These are phyloP conservation scores for Cladorrhinum samala DNA, from an alignment of 495 filamentous ascomycete species.

Conservation along the genomic window DNA sequence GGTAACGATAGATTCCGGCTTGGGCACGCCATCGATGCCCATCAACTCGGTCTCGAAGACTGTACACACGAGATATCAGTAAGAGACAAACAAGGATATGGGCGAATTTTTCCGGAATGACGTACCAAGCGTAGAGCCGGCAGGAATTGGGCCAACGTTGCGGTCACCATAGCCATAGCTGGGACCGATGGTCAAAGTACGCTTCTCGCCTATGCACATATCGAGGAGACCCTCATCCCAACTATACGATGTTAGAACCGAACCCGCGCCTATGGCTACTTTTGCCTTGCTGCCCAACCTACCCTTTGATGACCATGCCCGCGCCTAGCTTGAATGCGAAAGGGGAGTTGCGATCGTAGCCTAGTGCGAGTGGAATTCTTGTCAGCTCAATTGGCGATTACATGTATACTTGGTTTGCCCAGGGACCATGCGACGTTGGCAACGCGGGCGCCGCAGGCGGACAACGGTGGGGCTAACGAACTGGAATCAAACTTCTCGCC, in stretches of 20 bases:
- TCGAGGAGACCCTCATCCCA: conserved; percentile 90
- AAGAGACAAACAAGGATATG: not conserved
- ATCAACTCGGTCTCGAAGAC: conserved; percentile 93
- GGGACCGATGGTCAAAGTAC: conserved; percentile 83
- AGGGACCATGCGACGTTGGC: not conserved
- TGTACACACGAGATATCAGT: conserved; percentile 18
- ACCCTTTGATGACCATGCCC: conserved; percentile 85
- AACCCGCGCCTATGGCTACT: not conserved
- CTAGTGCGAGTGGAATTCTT: conserved; percentile 17
- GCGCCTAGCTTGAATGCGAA: conserved; percentile 72
- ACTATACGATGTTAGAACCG: conserved; percentile 27
- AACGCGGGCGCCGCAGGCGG: not conserved
- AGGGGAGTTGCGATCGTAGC: conserved; percentile 67
- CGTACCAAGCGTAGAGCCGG: conserved; percentile 63
- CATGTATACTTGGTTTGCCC: conserved; percentile 2
- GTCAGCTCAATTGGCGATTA: conserved; percentile 18
- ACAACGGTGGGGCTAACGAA: conserved; percentile 19
- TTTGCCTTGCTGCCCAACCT: conserved; percentile 18
- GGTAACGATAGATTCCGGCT: conserved; percentile 44
- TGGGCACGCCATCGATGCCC: conserved; percentile 72
- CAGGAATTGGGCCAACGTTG: conserved; percentile 71
- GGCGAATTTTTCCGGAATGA: too few species aligned
- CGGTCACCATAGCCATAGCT: conserved; percentile 76
- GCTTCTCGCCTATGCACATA: conserved; percentile 97
- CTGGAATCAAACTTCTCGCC: conserved; percentile 55